These are phyloP conservation scores for Solanum chacoense DNA, from an alignment of 305 asterid genomes.

Conservation along the genomic window DNA sequence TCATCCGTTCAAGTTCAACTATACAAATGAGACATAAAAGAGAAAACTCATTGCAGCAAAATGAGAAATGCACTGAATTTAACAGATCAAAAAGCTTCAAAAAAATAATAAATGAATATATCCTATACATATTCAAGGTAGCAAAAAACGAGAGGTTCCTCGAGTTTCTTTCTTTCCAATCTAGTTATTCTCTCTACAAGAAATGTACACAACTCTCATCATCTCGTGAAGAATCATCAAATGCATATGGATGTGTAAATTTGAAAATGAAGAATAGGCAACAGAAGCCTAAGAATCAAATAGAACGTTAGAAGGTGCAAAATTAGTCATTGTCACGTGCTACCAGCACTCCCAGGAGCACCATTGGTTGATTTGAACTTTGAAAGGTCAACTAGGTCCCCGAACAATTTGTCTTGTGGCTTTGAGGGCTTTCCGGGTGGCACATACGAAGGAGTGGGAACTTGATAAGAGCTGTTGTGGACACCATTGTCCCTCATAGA, in stretches of 20 bases:
- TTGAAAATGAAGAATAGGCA: background rate
- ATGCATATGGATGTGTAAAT: background rate
- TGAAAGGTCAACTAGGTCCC: constrained; percentile 85
- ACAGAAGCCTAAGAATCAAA: background rate
- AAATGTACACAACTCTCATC: background rate
- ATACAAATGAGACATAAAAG: background rate
- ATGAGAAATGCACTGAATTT: background rate
- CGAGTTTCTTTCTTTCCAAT: background rate
- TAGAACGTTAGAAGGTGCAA: background rate
- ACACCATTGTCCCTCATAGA: constrained; percentile 57
- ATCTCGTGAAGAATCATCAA: background rate
- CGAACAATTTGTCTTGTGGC: constrained; percentile 90
- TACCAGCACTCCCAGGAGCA: constrained; percentile 48
- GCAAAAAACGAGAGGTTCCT: background rate
- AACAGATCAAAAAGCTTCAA: background rate
- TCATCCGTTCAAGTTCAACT: background rate
- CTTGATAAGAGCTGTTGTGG: constrained; percentile 26
- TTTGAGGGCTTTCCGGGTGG: constrained; percentile 53
- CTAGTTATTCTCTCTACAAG: background rate
- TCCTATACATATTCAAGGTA: background rate
- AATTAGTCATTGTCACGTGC: constrained; percentile 34
- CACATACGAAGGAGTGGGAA: constrained; percentile 31
- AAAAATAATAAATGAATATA: background rate
- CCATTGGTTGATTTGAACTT: constrained; percentile 60
- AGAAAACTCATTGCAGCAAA: background rate